These are phyloP conservation scores for Datura wrightii DNA, from an alignment of 257 asterid genomes.

Conservation along the genomic window DNA sequence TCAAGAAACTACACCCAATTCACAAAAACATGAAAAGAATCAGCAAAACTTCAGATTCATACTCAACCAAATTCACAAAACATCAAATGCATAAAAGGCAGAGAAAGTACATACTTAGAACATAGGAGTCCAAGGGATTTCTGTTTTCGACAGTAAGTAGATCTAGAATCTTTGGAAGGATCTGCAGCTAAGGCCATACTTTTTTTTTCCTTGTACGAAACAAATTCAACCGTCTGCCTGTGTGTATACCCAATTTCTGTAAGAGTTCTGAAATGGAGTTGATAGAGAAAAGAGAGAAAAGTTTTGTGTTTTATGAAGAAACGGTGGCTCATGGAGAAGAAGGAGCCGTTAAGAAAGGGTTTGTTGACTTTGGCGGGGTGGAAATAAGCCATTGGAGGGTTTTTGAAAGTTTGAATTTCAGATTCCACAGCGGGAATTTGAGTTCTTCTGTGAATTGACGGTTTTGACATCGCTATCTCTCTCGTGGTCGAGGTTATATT, in stretches of 20 bases:
- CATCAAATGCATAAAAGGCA: not conserved
- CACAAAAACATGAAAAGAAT: not conserved
- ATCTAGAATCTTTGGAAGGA: slow-evolving; percentile 57
- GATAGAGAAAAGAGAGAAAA: not conserved
- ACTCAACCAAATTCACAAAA: not conserved
- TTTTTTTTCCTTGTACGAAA: not conserved
- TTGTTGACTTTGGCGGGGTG: slow-evolving; percentile 65
- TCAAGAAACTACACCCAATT: slow-evolving; percentile 64
- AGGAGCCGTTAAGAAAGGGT: slow-evolving; percentile 49
- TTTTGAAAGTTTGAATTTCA: slow-evolving; percentile 72
- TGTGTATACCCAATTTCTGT: not conserved
- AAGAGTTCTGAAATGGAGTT: too few species aligned
- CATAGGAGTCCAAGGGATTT: slow-evolving; percentile 92
- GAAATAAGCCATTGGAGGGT: slow-evolving; percentile 53
- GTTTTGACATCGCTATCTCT: slow-evolving; percentile 28
- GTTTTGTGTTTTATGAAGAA: slow-evolving; percentile 31
- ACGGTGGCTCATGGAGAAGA: slow-evolving; percentile 22
- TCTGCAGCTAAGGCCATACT: slow-evolving; percentile 42
- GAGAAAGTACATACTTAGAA: slow-evolving; percentile 62
- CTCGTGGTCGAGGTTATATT: not conserved
- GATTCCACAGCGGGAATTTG: slow-evolving; percentile 68
- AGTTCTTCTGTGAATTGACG: slow-evolving; percentile 35
- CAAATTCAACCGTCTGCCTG: not conserved
- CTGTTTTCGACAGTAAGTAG: slow-evolving; percentile 92
- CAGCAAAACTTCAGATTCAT: not conserved